Percentiles rank a stretch among this genome's conserved stretches.
phyloP scores from a whole-genome alignment of 768 basidiomycete genomes.

The Tulasnella sp. region DNA sequence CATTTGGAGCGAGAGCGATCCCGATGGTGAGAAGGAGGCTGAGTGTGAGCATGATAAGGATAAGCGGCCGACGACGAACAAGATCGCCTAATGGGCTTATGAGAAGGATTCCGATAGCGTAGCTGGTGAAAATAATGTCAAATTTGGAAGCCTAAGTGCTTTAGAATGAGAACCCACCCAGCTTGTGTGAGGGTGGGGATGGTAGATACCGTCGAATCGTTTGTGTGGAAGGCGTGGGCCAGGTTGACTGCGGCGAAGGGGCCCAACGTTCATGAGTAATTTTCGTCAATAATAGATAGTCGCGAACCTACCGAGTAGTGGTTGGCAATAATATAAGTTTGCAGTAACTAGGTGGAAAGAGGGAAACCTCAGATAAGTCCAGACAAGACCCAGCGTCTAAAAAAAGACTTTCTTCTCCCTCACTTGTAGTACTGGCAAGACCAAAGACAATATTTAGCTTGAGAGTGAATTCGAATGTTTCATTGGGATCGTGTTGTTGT shows the following conservation, averaged over 20 bases:
- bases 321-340: constrained; percentile 23
- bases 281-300: background rate
- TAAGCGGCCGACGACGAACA: constrained; percentile 60
- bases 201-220: constrained; percentile 24
- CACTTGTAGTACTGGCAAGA: constrained; percentile 23
- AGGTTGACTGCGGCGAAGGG: constrained; percentile 19
- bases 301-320: constrained; percentile 17
- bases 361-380: no score
- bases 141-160: no score
- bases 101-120: constrained; percentile 60
- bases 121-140: constrained; percentile 31
- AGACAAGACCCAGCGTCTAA: no score
- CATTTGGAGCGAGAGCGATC: constrained; percentile 48
- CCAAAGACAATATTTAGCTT: constrained; percentile 26
- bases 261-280: background rate
- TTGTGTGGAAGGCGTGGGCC: constrained; percentile 24
- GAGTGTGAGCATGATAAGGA: constrained; percentile 45
- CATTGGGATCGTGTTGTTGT: constrained; percentile 21
- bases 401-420: background rate
- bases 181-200: constrained; percentile 29
- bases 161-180: no score
- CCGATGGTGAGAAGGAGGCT: constrained; percentile 58
- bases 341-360: constrained; percentile 20
- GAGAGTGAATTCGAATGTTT: constrained; percentile 19
- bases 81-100: constrained; percentile 79